Percentiles rank a stretch among this genome's conserved stretches.
These are phyloP conservation scores for Epichloe scottii DNA, from an alignment of 2,329 filamentous ascomycete species.

Conservation along the genomic window DNA sequence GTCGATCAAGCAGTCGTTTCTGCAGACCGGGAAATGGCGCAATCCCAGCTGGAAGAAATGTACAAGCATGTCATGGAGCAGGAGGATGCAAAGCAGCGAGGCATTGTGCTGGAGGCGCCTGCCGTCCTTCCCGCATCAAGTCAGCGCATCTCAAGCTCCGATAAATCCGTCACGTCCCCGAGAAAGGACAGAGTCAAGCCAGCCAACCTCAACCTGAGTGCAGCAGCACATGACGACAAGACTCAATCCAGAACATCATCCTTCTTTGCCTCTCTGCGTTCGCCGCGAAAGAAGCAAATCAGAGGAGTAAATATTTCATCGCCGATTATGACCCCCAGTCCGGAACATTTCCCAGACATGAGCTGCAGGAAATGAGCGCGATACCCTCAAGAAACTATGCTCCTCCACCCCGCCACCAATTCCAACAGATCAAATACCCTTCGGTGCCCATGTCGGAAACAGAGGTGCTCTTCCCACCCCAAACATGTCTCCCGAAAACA, in stretches of 20 bases:
- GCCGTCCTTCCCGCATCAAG: slow-evolving; percentile 20
- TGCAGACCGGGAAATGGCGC: slow-evolving; percentile 59
- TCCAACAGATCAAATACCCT: slow-evolving; percentile 33
- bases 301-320: slow-evolving; percentile 49
- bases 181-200: slow-evolving; percentile 39
- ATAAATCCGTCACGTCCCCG: slow-evolving; percentile 11
- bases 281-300: slow-evolving; percentile 40
- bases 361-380: slow-evolving; percentile 42
- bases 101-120: slow-evolving; percentile 34
- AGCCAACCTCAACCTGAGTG: slow-evolving; percentile 34
- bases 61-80: slow-evolving; percentile 90
- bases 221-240: slow-evolving; percentile 31
- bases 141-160: slow-evolving; percentile 14
- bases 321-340: slow-evolving; percentile 54
- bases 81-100: slow-evolving; percentile 54
- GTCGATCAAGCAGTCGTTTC: slow-evolving; percentile 70
- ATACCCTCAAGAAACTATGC: slow-evolving; percentile 47
- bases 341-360: slow-evolving; percentile 42
- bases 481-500: slow-evolving; percentile 27
- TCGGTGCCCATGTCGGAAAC: slow-evolving; percentile 15
- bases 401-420: slow-evolving; percentile 45
- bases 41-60: slow-evolving; percentile 76
- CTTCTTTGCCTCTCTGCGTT: slow-evolving; percentile 48
- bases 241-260: slow-evolving; percentile 45
- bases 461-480: slow-evolving; percentile 16